Base-by-base conservation (phyloP, 148 eudicot genomes). In the Chenopodium album region DNA sequence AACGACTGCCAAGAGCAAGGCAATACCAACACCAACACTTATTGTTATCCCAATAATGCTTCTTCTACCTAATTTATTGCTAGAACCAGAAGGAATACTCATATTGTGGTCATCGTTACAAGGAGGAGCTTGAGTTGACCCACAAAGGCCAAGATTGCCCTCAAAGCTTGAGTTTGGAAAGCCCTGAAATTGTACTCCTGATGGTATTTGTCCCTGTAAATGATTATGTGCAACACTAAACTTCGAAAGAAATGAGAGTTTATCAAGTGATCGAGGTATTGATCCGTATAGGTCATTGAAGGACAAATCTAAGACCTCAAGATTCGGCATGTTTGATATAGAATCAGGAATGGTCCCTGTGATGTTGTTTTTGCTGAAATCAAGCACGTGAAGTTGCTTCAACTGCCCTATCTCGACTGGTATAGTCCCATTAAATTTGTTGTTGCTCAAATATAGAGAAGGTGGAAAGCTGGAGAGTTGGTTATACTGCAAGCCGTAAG, bases 401-500 rank as follows among this genome's bases (percentile, higher is more conserved):
- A 95, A 84, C 32, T 70, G 79, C 74, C 98, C 97, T 73, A 92
- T 91, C 66, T 90, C 94, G 0, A 91, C 84, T 74, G 86, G 84
- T 80, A 95, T 93, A 1, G 89, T 79, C 72, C 98, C 97, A 46
- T 86, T 90, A 46, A 94, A 23, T 63, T 75, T 82, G 83, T 94
- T 94, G 75, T 89, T 89, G 88, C 93, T 89, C 85, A 94, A 79
- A 62, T 48, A 84, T 28, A 94, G 87, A 9, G 98, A 90, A 23
- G 98, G 98, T 29, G 98, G 98, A 34, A 94, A 94, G 81, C 94
- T 94, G 4, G 93, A 90, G 80, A 89, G 89, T 76, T 94, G 95
- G 84, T 92, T 94, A 82, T 94, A 94, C 82, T 85, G 95, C 79
- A 93, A 84, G 54, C 97, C 93, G 54, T 76, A 86, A 67, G 87